These are phyloP conservation scores for Sanghuangporus baumii DNA, from an alignment of 1,284 basidiomycete genomes.

Conservation along the genomic window DNA sequence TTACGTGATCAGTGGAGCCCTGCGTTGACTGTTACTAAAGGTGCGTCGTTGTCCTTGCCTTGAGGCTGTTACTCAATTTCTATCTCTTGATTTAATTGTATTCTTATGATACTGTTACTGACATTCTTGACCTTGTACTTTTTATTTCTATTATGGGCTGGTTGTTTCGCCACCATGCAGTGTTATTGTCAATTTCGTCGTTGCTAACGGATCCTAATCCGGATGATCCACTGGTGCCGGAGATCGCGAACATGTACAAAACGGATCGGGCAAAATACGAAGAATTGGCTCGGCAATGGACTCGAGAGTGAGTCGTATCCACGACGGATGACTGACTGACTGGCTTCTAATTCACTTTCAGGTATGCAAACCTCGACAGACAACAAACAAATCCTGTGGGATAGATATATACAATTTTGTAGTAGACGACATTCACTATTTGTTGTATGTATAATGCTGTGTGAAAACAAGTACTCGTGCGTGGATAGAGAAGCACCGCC, in stretches of 20 bases:
- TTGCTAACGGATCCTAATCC: slow-evolving; percentile 98
- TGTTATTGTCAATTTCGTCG: slow-evolving; percentile 91
- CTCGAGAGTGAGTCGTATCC: slow-evolving; percentile 75
- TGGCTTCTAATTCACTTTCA: too few relatives aligned
- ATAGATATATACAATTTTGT: too few relatives aligned
- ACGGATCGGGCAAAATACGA: slow-evolving; percentile 91
- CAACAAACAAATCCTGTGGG: neutral
- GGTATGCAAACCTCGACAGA: neutral
- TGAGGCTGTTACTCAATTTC: neutral
- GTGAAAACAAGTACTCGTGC: too few relatives aligned
- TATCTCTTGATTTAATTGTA: neutral
- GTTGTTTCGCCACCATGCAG: slow-evolving; percentile 34
- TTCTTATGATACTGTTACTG: neutral
- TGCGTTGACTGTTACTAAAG: slow-evolving; percentile 97
- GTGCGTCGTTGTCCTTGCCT: slow-evolving; percentile 36
- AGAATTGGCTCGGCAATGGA: slow-evolving; percentile 94
- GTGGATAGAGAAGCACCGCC: too few relatives aligned
- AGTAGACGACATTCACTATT: too few relatives aligned
- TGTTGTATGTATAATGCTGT: too few relatives aligned
- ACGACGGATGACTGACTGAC: too few relatives aligned
- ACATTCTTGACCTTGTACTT: neutral
- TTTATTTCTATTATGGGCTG: neutral
- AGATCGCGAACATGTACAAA: slow-evolving; percentile 91
- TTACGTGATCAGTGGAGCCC: slow-evolving; percentile 97
- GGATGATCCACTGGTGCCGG: slow-evolving; percentile 82